phyloP scores from a whole-genome alignment of 1,284 basidiomycete genomes.

The Ustanciosporium gigantosporum region DNA sequence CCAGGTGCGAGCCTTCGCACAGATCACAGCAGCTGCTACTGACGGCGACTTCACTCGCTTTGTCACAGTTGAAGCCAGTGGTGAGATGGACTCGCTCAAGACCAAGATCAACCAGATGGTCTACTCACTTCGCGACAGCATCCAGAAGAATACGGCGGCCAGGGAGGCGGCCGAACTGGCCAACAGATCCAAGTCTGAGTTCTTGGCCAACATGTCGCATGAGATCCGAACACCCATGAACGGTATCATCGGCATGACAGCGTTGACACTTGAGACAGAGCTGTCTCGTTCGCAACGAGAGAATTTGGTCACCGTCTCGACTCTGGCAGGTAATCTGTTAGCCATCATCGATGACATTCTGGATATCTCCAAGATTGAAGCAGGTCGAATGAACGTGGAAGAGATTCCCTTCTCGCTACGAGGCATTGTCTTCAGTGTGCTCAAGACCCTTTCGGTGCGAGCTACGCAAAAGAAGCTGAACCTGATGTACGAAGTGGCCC shows the following conservation, averaged over 20 bases:
- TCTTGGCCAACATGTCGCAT: conserved; percentile 65
- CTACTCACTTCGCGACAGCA: conserved; percentile 91
- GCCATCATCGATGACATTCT: conserved; percentile 75
- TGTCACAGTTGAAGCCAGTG: conserved; percentile 97
- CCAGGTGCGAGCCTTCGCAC: conserved; percentile 97
- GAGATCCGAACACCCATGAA: conserved; percentile 62
- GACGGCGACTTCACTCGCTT: conserved; percentile 98
- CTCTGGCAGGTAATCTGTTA: conserved; percentile 86
- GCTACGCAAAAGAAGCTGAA: conserved; percentile 97
- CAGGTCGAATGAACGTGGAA: conserved; percentile 99
- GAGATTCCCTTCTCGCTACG: conserved; percentile 97
- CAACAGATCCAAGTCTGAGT: conserved; percentile 95
- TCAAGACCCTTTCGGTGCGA: conserved; percentile 96
- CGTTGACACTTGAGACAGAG: conserved; percentile 91
- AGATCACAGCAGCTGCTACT: conserved; percentile 97
- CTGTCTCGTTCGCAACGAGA: conserved; percentile 86
- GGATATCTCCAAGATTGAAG: conserved; percentile 68
- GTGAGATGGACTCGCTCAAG: conserved; percentile 99
- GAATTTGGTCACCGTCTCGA: conserved; percentile 93
- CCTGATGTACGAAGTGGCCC: conserved; percentile 93
- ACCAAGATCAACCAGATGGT: conserved; percentile 99
- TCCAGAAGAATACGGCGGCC: conserved; percentile 98
- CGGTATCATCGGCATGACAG: conserved; percentile 98
- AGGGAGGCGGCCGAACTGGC: conserved; percentile 91
- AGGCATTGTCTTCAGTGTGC: conserved; percentile 92